Conservation (phyloP, 2,329 filamentous ascomycete species). For the Elsinoe arachidis region DNA sequence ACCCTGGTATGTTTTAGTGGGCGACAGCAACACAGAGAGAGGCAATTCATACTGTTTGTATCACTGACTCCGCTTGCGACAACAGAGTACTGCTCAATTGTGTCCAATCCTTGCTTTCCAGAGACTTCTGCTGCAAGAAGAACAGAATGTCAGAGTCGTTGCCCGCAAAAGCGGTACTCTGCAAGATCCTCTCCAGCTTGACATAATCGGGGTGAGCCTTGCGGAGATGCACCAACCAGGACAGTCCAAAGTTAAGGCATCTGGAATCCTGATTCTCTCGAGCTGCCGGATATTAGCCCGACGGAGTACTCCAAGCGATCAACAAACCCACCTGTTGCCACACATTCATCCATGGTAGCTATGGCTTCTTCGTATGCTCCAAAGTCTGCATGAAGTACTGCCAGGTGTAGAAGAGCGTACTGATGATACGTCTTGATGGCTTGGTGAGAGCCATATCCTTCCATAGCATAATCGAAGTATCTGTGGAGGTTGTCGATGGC, state of each 20-base stretch:
- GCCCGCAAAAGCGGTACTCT: conserved; percentile 60
- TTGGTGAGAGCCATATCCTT: conserved; percentile 54
- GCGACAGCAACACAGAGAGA: background rate
- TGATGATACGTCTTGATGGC: conserved; percentile 82
- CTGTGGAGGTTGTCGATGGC: conserved; percentile 86
- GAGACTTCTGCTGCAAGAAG: conserved; percentile 66
- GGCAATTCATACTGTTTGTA: conserved; percentile 59
- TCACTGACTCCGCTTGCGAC: conserved; percentile 67
- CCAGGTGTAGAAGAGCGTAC: conserved; percentile 86
- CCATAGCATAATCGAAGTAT: conserved; percentile 83
- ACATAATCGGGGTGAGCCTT: conserved; percentile 59
- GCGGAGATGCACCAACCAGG: conserved; percentile 93
- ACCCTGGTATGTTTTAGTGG: conserved; percentile 34
- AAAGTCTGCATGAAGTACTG: conserved; percentile 90
- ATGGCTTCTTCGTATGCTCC: conserved; percentile 83
- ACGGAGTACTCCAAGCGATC: background rate
- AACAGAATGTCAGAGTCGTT: conserved; percentile 72
- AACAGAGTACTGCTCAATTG: conserved; percentile 9
- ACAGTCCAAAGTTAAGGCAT: conserved; percentile 89
- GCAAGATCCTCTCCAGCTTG: conserved; percentile 16
- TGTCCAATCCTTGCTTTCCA: conserved; percentile 13
- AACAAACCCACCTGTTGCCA: conserved; percentile 54
- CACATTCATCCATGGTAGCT: conserved; percentile 89
- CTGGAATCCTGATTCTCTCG: conserved; percentile 85
- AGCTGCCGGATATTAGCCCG: conserved; percentile 37